A percentile compares a stretch with the other conserved stretches of the same genome.
These are phyloP conservation scores for Vitellaria paradoxa DNA, from an alignment of 179 eudicot genomes.

Conservation along the genomic window DNA sequence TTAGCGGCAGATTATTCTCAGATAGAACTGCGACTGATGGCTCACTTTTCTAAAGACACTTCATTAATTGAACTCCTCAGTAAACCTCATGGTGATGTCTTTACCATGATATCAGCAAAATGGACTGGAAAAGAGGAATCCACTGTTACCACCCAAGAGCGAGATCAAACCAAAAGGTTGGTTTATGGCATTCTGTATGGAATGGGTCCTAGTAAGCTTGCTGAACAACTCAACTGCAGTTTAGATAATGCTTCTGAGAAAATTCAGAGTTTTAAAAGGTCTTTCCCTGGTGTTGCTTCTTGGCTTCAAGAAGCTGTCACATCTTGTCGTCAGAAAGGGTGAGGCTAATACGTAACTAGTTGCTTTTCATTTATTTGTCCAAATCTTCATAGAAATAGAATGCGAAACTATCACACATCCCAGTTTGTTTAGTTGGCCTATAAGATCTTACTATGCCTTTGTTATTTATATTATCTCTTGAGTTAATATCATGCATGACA, in stretches of 20 bases:
- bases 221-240: conserved; percentile 84
- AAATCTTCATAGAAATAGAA: neutral
- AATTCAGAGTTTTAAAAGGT: conserved; percentile 71
- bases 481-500: neutral
- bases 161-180: conserved; percentile 87
- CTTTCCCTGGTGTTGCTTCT: conserved; percentile 87
- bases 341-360: conserved; percentile 14
- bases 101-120: conserved; percentile 84
- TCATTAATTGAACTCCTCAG: conserved; percentile 70
- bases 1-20: conserved; percentile 97
- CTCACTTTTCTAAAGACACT: conserved; percentile 87
- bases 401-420: neutral
- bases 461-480: neutral
- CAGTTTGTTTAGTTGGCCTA: neutral
- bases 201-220: conserved; percentile 87
- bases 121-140: conserved; percentile 80
- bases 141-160: conserved; percentile 59
- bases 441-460: neutral
- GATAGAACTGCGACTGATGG: conserved; percentile 94
- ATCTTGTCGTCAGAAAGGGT: conserved; percentile 82
- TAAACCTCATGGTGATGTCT: conserved; percentile 72
- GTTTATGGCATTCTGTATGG: conserved; percentile 97
- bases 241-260: conserved; percentile 72
- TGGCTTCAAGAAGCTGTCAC: conserved; percentile 93
- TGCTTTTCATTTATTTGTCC: neutral